Conservation (phyloP, 2,329 filamentous ascomycete species). For the Penicillium sp. region DNA sequence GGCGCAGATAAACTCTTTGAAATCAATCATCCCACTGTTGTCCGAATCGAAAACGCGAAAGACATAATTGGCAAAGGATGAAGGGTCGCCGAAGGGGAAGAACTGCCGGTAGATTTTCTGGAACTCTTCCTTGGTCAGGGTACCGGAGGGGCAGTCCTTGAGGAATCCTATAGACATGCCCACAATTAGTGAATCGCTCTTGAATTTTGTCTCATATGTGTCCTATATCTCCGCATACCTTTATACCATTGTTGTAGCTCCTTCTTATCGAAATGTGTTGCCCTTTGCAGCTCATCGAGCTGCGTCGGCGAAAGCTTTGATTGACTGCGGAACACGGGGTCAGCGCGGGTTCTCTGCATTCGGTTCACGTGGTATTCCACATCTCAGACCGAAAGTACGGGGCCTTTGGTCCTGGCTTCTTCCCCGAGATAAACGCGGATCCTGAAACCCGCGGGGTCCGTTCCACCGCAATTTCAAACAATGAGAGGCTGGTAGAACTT, state of each 20-base stretch:
- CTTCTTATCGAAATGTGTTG: conserved; percentile 99
- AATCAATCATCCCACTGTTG: conserved; percentile 96
- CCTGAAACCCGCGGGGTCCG: background rate
- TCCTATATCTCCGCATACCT: conserved; percentile 57
- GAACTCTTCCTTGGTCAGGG: conserved; percentile 97
- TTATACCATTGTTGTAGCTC: conserved; percentile 99
- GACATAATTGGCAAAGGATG: conserved; percentile 96
- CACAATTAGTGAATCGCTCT: conserved; percentile 16
- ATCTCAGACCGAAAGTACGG: background rate
- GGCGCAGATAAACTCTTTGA: conserved; percentile 99
- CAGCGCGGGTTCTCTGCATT: background rate
- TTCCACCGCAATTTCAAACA: background rate
- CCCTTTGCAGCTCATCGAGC: conserved; percentile 91
- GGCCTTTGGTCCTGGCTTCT: background rate
- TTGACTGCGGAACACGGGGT: conserved; percentile 62
- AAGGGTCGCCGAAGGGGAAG: conserved; percentile 97
- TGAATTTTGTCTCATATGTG: no score
- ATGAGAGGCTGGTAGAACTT: conserved; percentile 23
- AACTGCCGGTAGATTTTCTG: conserved; percentile 99
- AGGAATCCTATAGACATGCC: conserved; percentile 73
- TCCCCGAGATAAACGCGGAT: background rate
- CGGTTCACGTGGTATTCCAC: background rate
- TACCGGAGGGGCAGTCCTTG: conserved; percentile 96
- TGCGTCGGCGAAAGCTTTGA: conserved; percentile 97
- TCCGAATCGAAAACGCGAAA: conserved; percentile 99